phyloP scores from a whole-genome alignment of 78 protist species.

The Isochrysis galbana region DNA sequence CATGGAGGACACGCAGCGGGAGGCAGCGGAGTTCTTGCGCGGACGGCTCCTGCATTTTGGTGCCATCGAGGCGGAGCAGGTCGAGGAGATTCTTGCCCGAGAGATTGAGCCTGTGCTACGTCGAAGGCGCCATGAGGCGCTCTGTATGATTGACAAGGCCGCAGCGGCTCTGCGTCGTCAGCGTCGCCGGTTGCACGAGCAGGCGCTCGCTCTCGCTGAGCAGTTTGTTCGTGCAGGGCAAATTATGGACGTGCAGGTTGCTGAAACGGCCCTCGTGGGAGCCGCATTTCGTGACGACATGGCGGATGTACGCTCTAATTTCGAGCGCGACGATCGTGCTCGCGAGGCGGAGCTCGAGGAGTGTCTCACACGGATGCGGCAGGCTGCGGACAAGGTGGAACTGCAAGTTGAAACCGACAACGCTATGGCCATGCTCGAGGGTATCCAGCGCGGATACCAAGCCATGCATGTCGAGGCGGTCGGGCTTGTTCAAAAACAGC shows the following conservation, averaged over 20 bases:
- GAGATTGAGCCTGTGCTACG: neutral
- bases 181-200: neutral
- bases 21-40: neutral
- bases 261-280: neutral
- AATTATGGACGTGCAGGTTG: neutral
- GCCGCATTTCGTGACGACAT: neutral
- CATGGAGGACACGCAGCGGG: neutral
- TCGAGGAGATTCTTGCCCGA: neutral
- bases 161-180: neutral
- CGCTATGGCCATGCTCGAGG: neutral
- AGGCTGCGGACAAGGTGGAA: neutral
- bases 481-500: neutral
- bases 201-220: neutral
- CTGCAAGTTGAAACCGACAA: too few species aligned
- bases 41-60: neutral
- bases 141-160: neutral
- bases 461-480: neutral
- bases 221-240: neutral
- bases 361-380: neutral
- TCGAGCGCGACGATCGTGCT: neutral
- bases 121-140: neutral
- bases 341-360: neutral
- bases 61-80: neutral
- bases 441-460: neutral
- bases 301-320: neutral